Percentiles rank a stretch among this genome's conserved stretches.
Conservation (phyloP, 257 asterid genomes). For the Galeopsis tetrahit region DNA sequence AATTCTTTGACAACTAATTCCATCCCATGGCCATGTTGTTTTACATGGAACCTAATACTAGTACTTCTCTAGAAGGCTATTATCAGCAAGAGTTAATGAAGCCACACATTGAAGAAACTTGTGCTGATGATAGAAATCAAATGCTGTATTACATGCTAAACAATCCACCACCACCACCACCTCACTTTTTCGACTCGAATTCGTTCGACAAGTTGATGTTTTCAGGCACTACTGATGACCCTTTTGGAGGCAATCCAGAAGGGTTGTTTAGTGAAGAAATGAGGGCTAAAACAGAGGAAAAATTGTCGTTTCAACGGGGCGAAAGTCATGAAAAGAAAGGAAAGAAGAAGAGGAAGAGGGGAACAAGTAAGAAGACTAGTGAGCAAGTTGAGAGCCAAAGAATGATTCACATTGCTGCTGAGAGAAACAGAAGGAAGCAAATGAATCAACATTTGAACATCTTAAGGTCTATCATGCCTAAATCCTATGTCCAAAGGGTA, state of each 20-base stretch:
- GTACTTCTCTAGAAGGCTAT: slow-evolving; percentile 32
- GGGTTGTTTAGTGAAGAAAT: neutral
- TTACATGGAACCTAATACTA: slow-evolving; percentile 37
- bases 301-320: neutral
- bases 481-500: slow-evolving; percentile 90
- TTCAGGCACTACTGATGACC: slow-evolving; percentile 47
- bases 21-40: slow-evolving; percentile 45
- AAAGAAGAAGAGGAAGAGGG: slow-evolving; percentile 73
- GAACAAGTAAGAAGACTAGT: slow-evolving; percentile 60
- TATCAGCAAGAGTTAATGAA: slow-evolving; percentile 33
- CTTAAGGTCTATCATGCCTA: slow-evolving; percentile 89
- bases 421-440: slow-evolving; percentile 89
- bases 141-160: slow-evolving; percentile 66
- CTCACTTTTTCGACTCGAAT: slow-evolving; percentile 41
- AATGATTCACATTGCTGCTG: slow-evolving; percentile 92
- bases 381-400: slow-evolving; percentile 93
- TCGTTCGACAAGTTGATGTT: slow-evolving; percentile 63
- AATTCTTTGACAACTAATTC: slow-evolving; percentile 16
- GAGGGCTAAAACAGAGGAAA: slow-evolving; percentile 10
- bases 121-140: slow-evolving; percentile 34
- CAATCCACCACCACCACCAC: slow-evolving; percentile 35
- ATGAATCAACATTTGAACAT: slow-evolving; percentile 92
- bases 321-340: slow-evolving; percentile 44
- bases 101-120: slow-evolving; percentile 40
- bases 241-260: neutral